Conservation (phyloP, 2,329 filamentous ascomycete genomes). For the Drechslera avenae region DNA sequence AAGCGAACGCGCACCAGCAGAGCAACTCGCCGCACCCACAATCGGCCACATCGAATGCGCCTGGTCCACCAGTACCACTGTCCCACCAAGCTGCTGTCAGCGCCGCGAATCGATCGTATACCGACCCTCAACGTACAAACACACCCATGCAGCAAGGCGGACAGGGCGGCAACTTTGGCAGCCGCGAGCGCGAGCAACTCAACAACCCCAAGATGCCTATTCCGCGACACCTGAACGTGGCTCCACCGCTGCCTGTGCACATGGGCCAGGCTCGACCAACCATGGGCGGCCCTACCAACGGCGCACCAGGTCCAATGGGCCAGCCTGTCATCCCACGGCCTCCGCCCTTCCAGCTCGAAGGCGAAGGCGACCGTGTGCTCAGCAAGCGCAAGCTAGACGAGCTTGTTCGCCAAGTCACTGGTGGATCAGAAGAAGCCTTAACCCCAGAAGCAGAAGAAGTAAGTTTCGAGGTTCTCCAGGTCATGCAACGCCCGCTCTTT, state of each 20-base stretch:
- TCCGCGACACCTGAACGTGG: slow-evolving; percentile 76
- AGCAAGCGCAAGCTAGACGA: slow-evolving; percentile 98
- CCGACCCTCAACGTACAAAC: slow-evolving; percentile 40
- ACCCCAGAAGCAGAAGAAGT: slow-evolving; percentile 97
- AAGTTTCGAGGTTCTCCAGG: slow-evolving; percentile 49
- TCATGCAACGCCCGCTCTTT: background rate
- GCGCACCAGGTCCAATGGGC: slow-evolving; percentile 79
- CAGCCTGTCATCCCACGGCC: slow-evolving; percentile 84
- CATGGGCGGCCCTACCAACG: slow-evolving; percentile 75
- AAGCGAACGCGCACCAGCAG: slow-evolving; percentile 43
- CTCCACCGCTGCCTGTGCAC: slow-evolving; percentile 73
- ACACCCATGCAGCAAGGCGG: slow-evolving; percentile 42
- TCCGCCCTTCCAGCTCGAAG: slow-evolving; percentile 84
- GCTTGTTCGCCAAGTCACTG: slow-evolving; percentile 90
- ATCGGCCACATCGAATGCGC: slow-evolving; percentile 37
- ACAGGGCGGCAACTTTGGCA: slow-evolving; percentile 41
- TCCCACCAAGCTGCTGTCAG: slow-evolving; percentile 53
- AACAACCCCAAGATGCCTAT: slow-evolving; percentile 75
- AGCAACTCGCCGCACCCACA: slow-evolving; percentile 47
- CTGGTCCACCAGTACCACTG: slow-evolving; percentile 47
- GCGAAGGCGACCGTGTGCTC: slow-evolving; percentile 89
- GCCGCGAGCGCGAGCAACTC: slow-evolving; percentile 46
- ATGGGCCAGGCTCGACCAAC: slow-evolving; percentile 80
- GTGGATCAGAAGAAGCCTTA: slow-evolving; percentile 77
- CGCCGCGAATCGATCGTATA: slow-evolving; percentile 49